Evolutionary conservation across 2,329 filamentous ascomycete genomes (phyloP).

Genomic region (Ophiostoma ulmi): DNA sequence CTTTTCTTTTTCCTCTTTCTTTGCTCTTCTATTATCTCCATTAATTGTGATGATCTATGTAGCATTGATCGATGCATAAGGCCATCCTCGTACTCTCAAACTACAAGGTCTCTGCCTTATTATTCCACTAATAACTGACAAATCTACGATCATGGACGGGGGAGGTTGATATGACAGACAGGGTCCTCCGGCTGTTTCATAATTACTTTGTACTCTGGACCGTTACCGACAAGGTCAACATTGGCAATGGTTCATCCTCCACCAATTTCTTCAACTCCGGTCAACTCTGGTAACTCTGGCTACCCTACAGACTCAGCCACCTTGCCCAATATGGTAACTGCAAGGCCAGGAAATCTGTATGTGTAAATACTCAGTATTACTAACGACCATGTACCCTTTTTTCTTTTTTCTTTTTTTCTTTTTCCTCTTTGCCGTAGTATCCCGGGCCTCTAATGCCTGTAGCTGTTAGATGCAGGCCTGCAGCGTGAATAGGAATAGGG

Average conservation of each 20-base stretch:
- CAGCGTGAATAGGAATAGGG: not conserved
- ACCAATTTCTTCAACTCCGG: too few relatives aligned
- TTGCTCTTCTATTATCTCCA: not conserved
- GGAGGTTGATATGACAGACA: not conserved
- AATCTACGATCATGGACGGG: not conserved
- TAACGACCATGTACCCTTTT: not conserved
- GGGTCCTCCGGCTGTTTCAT: slow-evolving; percentile 9
- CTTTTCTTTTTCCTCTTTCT: not conserved
- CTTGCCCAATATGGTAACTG: slow-evolving; percentile 22
- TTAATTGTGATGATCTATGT: slow-evolving; percentile 9
- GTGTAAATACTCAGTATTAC: too few relatives aligned
- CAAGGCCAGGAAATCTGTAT: not conserved
- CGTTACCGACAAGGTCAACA: not conserved
- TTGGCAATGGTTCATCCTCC: too few relatives aligned
- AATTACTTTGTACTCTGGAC: not conserved
- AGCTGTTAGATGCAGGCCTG: not conserved
- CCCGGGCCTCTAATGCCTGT: slow-evolving; percentile 17
- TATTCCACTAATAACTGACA: not conserved
- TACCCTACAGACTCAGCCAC: slow-evolving; percentile 21
- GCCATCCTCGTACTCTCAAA: slow-evolving; percentile 16
- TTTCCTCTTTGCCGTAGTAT: slow-evolving; percentile 7
- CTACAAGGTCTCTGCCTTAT: not conserved
- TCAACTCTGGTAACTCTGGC: too few relatives aligned
- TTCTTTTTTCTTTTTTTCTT: slow-evolving; percentile 4
- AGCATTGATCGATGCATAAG: slow-evolving; percentile 9